phyloP scores from a whole-genome alignment of 805 yeast genomes.

The Candida awuae region DNA sequence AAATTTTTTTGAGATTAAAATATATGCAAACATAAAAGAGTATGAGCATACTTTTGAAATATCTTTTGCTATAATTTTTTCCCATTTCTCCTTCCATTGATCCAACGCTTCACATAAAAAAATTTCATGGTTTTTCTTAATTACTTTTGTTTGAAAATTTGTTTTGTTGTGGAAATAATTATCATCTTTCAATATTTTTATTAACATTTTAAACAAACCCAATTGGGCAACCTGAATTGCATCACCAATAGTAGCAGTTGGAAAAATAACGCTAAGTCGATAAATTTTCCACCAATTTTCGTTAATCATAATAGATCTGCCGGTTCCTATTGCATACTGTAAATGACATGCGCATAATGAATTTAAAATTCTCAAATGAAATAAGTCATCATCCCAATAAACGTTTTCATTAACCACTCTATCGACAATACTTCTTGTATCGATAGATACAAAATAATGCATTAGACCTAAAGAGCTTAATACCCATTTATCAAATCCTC shows the following conservation, averaged over 20 bases:
- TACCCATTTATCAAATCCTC: conserved; percentile 39
- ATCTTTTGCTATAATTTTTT: conserved; percentile 38
- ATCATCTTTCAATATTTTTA: conserved; percentile 12
- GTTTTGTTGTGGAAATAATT: conserved; percentile 3
- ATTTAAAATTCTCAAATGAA: conserved; percentile 47
- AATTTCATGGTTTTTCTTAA: too few relatives aligned
- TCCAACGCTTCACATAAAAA: conserved; percentile 30
- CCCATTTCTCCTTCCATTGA: conserved; percentile 42
- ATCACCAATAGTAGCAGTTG: conserved; percentile 46
- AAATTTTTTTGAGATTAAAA: conserved; percentile 33
- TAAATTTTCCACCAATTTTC: conserved; percentile 34
- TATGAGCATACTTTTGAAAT: conserved; percentile 40
- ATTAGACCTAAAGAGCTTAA: conserved; percentile 45
- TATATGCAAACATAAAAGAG: conserved; percentile 41
- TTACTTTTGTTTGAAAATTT: conserved; percentile 1
- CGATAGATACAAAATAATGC: conserved; percentile 40
- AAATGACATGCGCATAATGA: conserved; percentile 45
- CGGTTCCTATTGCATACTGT: conserved; percentile 42
- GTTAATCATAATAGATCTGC: conserved; percentile 35
- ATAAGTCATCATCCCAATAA: conserved; percentile 34
- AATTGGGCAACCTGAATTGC: conserved; percentile 46
- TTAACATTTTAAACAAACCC: conserved; percentile 29
- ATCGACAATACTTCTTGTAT: conserved; percentile 34
- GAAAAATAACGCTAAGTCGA: conserved; percentile 38
- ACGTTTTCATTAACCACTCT: conserved; percentile 25